Percentiles rank a stretch among this genome's conserved stretches.
Evolutionary conservation across 2,329 filamentous ascomycete species (phyloP).

Genomic region (Arachnopeziza araneosa): DNA sequence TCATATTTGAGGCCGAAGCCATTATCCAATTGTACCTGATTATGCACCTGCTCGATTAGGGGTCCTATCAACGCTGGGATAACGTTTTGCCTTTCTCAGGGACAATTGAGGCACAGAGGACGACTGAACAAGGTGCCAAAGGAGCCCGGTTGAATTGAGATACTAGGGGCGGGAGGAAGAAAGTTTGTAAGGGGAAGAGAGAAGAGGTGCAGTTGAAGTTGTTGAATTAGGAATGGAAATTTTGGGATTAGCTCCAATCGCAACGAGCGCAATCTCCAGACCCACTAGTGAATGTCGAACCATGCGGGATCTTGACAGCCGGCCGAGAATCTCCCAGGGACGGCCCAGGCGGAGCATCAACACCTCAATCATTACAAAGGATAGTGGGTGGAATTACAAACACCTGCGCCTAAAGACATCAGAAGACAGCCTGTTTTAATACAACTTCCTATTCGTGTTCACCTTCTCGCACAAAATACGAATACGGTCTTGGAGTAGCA

Average conservation of each 20-base stretch:
- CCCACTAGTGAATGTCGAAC: background rate
- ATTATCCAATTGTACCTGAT: slow-evolving; percentile 1
- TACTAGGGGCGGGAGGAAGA: background rate
- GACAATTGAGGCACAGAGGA: background rate
- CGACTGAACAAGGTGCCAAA: background rate
- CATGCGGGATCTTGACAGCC: background rate
- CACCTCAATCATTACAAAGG: too few species aligned
- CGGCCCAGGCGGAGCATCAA: too few species aligned
- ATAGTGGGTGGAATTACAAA: too few species aligned
- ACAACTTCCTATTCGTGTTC: background rate
- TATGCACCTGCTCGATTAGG: slow-evolving; percentile 8
- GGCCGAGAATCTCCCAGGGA: background rate
- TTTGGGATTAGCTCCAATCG: background rate
- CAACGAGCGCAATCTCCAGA: background rate
- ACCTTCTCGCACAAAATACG: background rate
- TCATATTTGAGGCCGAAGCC: slow-evolving; percentile 22
- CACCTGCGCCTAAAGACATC: background rate
- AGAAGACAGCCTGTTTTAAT: background rate
- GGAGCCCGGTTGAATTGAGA: background rate
- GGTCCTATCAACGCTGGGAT: slow-evolving; percentile 8
- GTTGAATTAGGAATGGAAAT: background rate
- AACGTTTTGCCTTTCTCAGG: background rate
- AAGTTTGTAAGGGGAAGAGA: background rate
- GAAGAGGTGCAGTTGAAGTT: background rate
- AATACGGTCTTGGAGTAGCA: background rate